Evolutionary conservation across 163 green algal genomes (phyloP), one percentile per base, ranked within the genome.

Genomic region (Chlorella variabilis): DNA sequence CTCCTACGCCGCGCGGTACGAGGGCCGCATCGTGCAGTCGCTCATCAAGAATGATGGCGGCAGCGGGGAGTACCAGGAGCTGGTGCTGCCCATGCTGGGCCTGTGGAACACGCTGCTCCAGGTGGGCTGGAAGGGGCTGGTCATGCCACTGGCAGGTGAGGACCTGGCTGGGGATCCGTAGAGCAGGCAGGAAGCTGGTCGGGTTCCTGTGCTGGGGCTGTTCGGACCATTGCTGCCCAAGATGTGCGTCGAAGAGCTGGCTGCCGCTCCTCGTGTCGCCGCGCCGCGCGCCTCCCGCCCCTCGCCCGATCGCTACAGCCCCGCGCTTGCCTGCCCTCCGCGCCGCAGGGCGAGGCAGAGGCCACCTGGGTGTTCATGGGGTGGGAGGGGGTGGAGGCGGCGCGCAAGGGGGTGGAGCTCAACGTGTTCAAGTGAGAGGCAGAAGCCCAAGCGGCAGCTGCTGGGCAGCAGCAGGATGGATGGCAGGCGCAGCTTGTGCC

Each of bases 311-410:
- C n/a, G n/a, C n/a, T n/a, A n/a, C n/a, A n/a, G n/a, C n/a, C n/a
- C n/a, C n/a, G n/a, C n/a, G n/a, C n/a, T n/a, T n/a, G n/a, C n/a
- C n/a, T n/a, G n/a, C n/a, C n/a, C n/a, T n/a, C n/a, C n/a, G n/a
- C n/a, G 38, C 49, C 75, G 41, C 83, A 96, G 87, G 92, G 91
- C 34, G 78, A 94, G 70, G 92, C 91, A 34, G 92, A 97, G 56
- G 89, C 92, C 29, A 97, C 94, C 0, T 97, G 94, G 95, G 89
- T 98, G 6, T 98, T 98, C 83, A 84, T 94, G 85, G 87, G 86
- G 1, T 97, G 92, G 92, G 94, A 98, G 83, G 94, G 94, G 42
- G 86, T 97, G 27, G 84, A 95, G 82, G 95, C 95, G 4, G 42
- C 88, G 76, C 75, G 79, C 1, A 83, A 88, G 54, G 94, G 93